A percentile compares a stretch with the other conserved stretches of the same genome.
Evolutionary conservation across 1,284 basidiomycete species (phyloP).

Genomic region (Phylloporus gajari): DNA sequence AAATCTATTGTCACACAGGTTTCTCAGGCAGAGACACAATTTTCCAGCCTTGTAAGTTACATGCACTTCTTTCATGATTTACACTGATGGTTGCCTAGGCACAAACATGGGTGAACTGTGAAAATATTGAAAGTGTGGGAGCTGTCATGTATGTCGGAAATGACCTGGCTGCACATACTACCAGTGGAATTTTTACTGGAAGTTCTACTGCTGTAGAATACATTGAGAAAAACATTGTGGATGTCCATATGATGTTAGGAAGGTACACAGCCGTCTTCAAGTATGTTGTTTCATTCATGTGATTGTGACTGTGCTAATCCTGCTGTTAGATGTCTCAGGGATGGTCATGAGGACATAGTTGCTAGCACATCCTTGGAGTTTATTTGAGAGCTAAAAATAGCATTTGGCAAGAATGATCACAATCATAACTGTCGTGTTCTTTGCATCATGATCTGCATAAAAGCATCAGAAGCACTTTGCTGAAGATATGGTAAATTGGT

Average conservation of each 20-base stretch:
- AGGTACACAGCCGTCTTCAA: background rate
- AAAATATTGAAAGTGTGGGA: background rate
- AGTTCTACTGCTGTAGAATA: background rate
- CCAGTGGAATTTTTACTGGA: background rate
- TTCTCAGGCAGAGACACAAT: background rate
- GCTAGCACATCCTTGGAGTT: background rate
- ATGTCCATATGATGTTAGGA: background rate
- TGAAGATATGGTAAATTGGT: background rate
- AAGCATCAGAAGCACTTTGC: background rate
- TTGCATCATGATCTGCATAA: background rate
- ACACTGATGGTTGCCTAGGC: background rate
- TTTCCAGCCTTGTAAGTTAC: background rate
- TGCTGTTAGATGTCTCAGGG: background rate
- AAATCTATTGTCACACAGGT: background rate
- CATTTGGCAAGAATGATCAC: background rate
- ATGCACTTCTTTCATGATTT: background rate
- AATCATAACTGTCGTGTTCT: background rate
- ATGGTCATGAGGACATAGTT: background rate
- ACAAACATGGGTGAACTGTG: background rate
- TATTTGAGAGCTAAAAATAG: background rate
- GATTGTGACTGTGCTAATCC: background rate
- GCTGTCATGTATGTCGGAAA: background rate
- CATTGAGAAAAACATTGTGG: background rate
- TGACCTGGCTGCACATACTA: background rate
- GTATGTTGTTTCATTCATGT: background rate